Percentiles rank a stretch among this genome's conserved stretches.
Conservation (phyloP, 129 eudicot genomes). For the Logfia minima region DNA sequence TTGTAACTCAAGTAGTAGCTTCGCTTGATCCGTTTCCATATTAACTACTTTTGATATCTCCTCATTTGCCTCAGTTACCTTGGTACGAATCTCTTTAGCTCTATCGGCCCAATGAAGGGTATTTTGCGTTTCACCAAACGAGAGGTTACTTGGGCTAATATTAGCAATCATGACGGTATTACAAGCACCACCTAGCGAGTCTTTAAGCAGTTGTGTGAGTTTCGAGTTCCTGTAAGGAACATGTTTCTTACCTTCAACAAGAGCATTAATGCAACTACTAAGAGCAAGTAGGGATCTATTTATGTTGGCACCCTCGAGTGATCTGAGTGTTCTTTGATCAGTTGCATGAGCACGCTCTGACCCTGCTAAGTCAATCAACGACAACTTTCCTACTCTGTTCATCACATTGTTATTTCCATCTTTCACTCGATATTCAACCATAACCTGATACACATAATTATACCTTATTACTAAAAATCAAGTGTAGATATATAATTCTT, state of each 20-base stretch:
- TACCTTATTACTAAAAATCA: neutral
- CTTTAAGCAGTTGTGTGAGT: constrained; percentile 88
- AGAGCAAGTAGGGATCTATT: constrained; percentile 76
- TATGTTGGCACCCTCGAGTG: constrained; percentile 88
- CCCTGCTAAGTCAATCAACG: constrained; percentile 84
- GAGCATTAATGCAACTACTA: constrained; percentile 89
- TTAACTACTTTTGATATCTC: constrained; percentile 48
- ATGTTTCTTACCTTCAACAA: constrained; percentile 84
- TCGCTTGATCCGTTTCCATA: constrained; percentile 68
- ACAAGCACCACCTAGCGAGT: constrained; percentile 83
- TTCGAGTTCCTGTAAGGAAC: constrained; percentile 82
- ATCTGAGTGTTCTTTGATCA: constrained; percentile 83
- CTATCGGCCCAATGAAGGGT: constrained; percentile 95
- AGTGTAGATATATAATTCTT: neutral
- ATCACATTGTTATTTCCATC: constrained; percentile 50
- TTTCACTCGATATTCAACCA: constrained; percentile 65
- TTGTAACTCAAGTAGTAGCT: constrained; percentile 77
- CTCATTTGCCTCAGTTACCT: constrained; percentile 69
- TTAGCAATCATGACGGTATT: constrained; percentile 90
- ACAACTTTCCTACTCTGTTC: constrained; percentile 68
- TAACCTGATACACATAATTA: constrained; percentile 47
- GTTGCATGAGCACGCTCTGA: constrained; percentile 88
- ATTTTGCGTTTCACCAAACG: constrained; percentile 84
- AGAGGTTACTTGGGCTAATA: constrained; percentile 79
- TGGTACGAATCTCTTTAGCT: constrained; percentile 83